These are phyloP conservation scores for Lichtheimia corymbifera DNA, from an alignment of 371 early-diverging fungal species.

Conservation along the genomic window DNA sequence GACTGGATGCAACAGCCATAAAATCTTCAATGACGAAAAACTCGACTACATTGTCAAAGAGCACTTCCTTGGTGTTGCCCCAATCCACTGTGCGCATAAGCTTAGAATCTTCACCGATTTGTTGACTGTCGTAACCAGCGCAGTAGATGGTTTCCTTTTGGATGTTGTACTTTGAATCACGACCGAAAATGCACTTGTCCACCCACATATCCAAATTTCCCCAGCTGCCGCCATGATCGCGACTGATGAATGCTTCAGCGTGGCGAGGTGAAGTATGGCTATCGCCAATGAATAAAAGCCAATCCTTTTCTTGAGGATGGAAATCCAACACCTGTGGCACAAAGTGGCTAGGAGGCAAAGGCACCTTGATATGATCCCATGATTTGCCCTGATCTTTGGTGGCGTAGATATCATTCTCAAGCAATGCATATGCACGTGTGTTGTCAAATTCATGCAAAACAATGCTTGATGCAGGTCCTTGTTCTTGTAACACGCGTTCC, in stretches of 20 bases:
- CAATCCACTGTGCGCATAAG: conserved; percentile 56
- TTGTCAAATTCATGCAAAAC: conserved; percentile 60
- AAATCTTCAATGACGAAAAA: conserved; percentile 66
- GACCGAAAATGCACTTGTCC: conserved; percentile 87
- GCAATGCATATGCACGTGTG: conserved; percentile 64
- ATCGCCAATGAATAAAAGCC: conserved; percentile 78
- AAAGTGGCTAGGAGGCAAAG: conserved; percentile 61
- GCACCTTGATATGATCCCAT: conserved; percentile 61
- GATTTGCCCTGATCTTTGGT: conserved; percentile 72
- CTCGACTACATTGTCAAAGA: conserved; percentile 57
- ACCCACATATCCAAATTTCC: conserved; percentile 75
- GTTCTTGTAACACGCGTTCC: conserved; percentile 48
- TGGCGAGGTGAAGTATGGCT: conserved; percentile 49
- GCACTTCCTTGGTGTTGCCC: conserved; percentile 28
- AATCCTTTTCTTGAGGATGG: conserved; percentile 79
- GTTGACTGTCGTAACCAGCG: conserved; percentile 60
- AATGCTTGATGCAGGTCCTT: conserved; percentile 30
- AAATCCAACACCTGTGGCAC: conserved; percentile 72
- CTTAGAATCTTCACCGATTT: conserved; percentile 55
- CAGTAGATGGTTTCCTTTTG: conserved; percentile 74
- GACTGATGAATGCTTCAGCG: conserved; percentile 68
- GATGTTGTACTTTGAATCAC: conserved; percentile 62
- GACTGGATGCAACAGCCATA: conserved; percentile 71
- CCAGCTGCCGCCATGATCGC: conserved; percentile 79
- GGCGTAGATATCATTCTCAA: conserved; percentile 53